These are phyloP conservation scores for Rhypophila decipiens DNA, from an alignment of 495 filamentous ascomycete species.

Conservation along the genomic window DNA sequence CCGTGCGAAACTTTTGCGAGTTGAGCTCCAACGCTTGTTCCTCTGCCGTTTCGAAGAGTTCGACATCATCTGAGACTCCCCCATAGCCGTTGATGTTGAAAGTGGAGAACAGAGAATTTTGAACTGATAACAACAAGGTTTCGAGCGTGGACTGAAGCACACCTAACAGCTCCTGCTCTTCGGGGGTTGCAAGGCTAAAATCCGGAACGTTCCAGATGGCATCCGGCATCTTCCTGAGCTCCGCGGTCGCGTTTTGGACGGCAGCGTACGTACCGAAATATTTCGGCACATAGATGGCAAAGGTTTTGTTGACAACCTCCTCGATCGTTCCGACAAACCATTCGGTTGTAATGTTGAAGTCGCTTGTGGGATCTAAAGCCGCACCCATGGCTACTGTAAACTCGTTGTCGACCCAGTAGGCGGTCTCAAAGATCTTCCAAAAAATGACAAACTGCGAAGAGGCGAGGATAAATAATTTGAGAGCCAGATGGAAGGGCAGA, in stretches of 20 bases:
- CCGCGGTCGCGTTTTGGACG: constrained; percentile 17
- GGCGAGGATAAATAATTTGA: constrained; percentile 60
- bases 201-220: not conserved
- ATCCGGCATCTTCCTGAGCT: constrained; percentile 10
- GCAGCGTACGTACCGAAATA: constrained; percentile 10
- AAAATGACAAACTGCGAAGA: constrained; percentile 37
- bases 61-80: too few relatives aligned
- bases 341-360: not conserved
- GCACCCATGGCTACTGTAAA: not conserved
- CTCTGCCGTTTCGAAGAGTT: too few relatives aligned
- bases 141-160: too few relatives aligned
- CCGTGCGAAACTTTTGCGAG: constrained; percentile 37
- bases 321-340: constrained; percentile 5
- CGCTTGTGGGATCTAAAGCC: not conserved
- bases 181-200: not conserved
- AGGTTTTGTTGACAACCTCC: constrained; percentile 13
- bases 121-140: not conserved
- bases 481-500: constrained; percentile 61
- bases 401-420: not conserved
- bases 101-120: constrained; percentile 17
- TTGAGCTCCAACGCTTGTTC: constrained; percentile 1
- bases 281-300: constrained; percentile 18
- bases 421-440: constrained; percentile 21
- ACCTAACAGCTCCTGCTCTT: too few relatives aligned
- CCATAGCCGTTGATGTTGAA: constrained; percentile 20